Evolutionary conservation across 805 yeast species (phyloP).

Genomic region (Barnettozyma sucrosica): DNA sequence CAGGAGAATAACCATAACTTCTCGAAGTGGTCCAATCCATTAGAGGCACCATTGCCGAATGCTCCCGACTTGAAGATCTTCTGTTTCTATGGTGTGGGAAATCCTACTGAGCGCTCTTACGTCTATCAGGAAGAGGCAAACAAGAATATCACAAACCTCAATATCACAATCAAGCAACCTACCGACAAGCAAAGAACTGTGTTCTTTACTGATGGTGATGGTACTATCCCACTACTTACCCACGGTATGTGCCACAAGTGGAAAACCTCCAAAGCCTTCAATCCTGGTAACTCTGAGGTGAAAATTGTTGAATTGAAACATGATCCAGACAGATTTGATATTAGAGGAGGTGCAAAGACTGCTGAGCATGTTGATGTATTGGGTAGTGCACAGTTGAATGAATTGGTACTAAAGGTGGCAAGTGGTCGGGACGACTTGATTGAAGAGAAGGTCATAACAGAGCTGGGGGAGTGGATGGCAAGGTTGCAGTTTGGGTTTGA

Average conservation of each 20-base stretch:
- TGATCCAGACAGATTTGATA: conserved; percentile 90
- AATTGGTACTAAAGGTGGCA: conserved; percentile 74
- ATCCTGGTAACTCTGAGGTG: conserved; percentile 72
- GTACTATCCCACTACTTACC: conserved; percentile 83
- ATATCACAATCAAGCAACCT: conserved; percentile 66
- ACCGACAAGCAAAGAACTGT: conserved; percentile 58
- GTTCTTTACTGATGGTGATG: conserved; percentile 87
- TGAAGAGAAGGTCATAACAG: conserved; percentile 51
- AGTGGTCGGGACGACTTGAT: conserved; percentile 72
- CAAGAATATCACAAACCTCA: conserved; percentile 45
- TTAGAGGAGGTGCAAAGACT: conserved; percentile 94
- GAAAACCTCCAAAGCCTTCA: conserved; percentile 65
- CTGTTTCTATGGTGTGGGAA: conserved; percentile 95
- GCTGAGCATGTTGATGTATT: conserved; percentile 97
- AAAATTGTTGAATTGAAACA: conserved; percentile 87
- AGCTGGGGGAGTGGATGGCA: conserved; percentile 54
- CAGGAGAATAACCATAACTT: conserved; percentile 60
- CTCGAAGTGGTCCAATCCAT: conserved; percentile 88
- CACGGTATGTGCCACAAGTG: conserved; percentile 91
- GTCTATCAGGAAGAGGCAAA: conserved; percentile 68
- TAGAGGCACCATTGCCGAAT: conserved; percentile 85
- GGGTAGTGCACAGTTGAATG: conserved; percentile 90
- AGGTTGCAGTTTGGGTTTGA: conserved; percentile 20
- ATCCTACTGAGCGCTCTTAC: conserved; percentile 92
- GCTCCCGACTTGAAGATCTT: conserved; percentile 89